Base-by-base conservation (phyloP, 106 monocot genomes). In the Amphibolis antarctica region DNA sequence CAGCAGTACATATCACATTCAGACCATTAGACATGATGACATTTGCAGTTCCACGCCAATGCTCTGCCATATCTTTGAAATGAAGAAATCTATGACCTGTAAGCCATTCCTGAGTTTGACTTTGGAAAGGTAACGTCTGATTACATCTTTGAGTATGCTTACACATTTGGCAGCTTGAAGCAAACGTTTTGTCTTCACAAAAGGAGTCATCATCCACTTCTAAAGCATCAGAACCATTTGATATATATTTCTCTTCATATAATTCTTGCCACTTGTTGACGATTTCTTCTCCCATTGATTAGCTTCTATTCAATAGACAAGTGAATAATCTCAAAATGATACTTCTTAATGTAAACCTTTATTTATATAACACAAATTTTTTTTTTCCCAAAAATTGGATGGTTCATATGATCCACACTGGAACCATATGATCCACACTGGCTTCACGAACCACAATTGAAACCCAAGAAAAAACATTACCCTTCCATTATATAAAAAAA, bases 201-300 rank as follows among this genome's bases (percentile, higher is more conserved):
- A 27, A 0, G 1, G 19, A 4, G 24, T 20, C 36, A 61, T 61
- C 20, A 17, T 7, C 13, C 0, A 26, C 14, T 1, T 45, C 21
- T 10, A 28, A 21, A 13, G 12, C 63, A 46, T 46, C 13, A 3
- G 47, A 63, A 36, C 63, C 44, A 25, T 12, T 4, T 20, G 63
- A 44, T 28, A 22, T 1, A 26, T 3, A 45, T 36, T 47, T 19
- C 46, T 47, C 25, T 5, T 63, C 26, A 23, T 46, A n/a, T 0
- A 12, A 47, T 47, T 47, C 63, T 46, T 46, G 24, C 19, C 47
- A 46, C 46, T 46, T 47, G 23, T 14, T 9, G 15, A 27, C 19
- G 23, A 48, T 48, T 12, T 25, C 15, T 63, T 63, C 63, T 47
- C 47, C 63, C 63, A 63, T 63, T 46, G 9, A 0, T 5, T 46